phyloP scores from a whole-genome alignment of 345 rosid genomes.

The Hibiscus mutabilis region DNA sequence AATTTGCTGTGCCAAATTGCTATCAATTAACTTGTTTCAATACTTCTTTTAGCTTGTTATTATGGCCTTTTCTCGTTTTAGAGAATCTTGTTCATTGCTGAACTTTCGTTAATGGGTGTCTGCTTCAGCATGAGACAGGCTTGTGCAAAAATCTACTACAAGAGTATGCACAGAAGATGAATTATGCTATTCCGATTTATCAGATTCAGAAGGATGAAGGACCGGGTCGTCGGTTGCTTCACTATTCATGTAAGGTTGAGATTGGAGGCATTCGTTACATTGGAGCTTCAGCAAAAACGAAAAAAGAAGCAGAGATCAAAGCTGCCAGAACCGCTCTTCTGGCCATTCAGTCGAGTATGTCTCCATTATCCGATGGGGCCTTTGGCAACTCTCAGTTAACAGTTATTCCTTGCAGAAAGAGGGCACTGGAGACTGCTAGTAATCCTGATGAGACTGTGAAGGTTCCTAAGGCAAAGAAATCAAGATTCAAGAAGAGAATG shows the following conservation, averaged over 20 bases:
- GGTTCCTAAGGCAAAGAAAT: slow-evolving; percentile 53
- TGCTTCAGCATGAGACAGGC: slow-evolving; percentile 74
- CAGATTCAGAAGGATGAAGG: slow-evolving; percentile 44
- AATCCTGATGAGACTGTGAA: slow-evolving; percentile 29
- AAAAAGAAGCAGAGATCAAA: slow-evolving; percentile 85
- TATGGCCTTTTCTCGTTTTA: no score
- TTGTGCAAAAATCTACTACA: slow-evolving; percentile 87
- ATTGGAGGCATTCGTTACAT: slow-evolving; percentile 79
- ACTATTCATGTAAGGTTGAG: slow-evolving; percentile 60
- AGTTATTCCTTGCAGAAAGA: slow-evolving; percentile 69
- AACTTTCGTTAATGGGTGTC: slow-evolving; percentile 10
- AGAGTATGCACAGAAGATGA: slow-evolving; percentile 96
- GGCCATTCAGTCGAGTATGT: slow-evolving; percentile 47
- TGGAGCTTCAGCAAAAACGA: slow-evolving; percentile 67
- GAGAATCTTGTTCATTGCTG: background rate
- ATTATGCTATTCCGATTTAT: slow-evolving; percentile 72
- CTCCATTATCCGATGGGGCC: slow-evolving; percentile 24
- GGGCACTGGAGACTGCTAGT: slow-evolving; percentile 31
- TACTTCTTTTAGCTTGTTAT: background rate
- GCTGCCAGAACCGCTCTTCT: slow-evolving; percentile 89
- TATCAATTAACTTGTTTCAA: no score
- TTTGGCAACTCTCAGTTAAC: slow-evolving; percentile 45
- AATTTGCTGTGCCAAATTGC: no score
- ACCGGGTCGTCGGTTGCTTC: slow-evolving; percentile 29
- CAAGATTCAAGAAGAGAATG: slow-evolving; percentile 48